A percentile compares a stretch with the other conserved stretches of the same genome.
Conservation (phyloP, 192 early-diverging fungal species). For the Endogone sp. region DNA sequence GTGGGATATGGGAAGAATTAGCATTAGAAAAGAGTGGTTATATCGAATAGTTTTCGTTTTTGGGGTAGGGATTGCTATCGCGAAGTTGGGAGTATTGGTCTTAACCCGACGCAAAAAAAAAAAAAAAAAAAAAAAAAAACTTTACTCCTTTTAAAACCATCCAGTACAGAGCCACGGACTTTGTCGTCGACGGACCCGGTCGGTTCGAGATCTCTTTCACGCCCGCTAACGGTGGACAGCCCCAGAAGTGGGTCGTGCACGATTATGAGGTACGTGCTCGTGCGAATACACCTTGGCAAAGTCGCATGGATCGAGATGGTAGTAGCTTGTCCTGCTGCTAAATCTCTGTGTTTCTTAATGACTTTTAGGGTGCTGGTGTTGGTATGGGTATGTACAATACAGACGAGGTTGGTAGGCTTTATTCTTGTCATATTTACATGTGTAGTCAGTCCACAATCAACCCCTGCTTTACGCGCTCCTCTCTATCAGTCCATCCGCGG, state of each 20-base stretch:
- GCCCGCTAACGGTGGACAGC: slow-evolving; percentile 71
- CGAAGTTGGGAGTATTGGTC: too few species aligned
- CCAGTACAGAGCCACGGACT: slow-evolving; percentile 96
- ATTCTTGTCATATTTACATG: neutral
- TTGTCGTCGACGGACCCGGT: slow-evolving; percentile 87
- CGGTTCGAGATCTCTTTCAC: slow-evolving; percentile 89
- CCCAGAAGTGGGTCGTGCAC: slow-evolving; percentile 67
- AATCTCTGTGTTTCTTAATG: slow-evolving; percentile 49
- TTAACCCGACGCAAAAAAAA: neutral
- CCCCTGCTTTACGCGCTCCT: neutral
- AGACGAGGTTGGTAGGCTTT: slow-evolving; percentile 40
- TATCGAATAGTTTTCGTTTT: neutral
- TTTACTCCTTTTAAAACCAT: too few species aligned
- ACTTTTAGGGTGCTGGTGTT: slow-evolving; percentile 85
- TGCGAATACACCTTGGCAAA: neutral
- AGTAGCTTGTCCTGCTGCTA: too few species aligned
- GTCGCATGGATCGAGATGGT: too few species aligned
- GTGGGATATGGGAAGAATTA: too few species aligned
- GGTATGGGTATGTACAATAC: slow-evolving; percentile 98
- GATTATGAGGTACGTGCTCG: slow-evolving; percentile 59
- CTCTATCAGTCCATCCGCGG: slow-evolving; percentile 72
- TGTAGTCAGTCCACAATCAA: neutral
- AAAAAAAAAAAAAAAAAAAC: too few species aligned
- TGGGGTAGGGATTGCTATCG: neutral
- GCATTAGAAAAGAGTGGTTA: too few species aligned